These are phyloP conservation scores for Penicillium soppii DNA, from an alignment of 495 filamentous ascomycete species.

Conservation along the genomic window DNA sequence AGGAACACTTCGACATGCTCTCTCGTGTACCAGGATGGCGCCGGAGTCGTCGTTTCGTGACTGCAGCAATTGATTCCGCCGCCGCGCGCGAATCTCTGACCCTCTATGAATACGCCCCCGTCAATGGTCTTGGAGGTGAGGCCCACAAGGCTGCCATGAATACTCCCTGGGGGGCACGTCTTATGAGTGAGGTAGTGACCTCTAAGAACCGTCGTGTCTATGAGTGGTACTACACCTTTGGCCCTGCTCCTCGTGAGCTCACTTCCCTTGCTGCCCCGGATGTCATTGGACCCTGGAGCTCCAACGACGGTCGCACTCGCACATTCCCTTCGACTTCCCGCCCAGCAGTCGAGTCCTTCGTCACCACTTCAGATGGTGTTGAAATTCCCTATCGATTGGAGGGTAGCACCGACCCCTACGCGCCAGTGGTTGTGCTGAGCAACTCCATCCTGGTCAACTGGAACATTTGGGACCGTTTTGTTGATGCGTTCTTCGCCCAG, in stretches of 20 bases:
- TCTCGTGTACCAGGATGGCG: constrained; percentile 74
- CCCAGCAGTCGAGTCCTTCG: constrained; percentile 60
- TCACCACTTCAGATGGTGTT: constrained; percentile 67
- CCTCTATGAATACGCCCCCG: constrained; percentile 67
- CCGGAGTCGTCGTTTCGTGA: constrained; percentile 63
- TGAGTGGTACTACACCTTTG: constrained; percentile 75
- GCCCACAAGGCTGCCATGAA: constrained; percentile 61
- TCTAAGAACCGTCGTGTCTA: constrained; percentile 57
- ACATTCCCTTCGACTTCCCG: constrained; percentile 51
- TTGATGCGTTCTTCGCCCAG: constrained; percentile 58
- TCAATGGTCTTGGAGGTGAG: constrained; percentile 61
- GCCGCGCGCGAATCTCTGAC: constrained; percentile 57
- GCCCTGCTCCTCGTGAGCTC: constrained; percentile 68
- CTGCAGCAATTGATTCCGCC: constrained; percentile 50
- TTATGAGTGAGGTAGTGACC: constrained; percentile 57
- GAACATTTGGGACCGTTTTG: constrained; percentile 75
- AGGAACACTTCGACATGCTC: constrained; percentile 71
- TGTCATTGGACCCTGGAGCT: constrained; percentile 44
- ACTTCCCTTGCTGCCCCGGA: constrained; percentile 38
- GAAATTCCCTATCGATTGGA: constrained; percentile 71
- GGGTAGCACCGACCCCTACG: constrained; percentile 61
- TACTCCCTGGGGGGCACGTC: constrained; percentile 55
- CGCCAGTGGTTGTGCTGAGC: constrained; percentile 67
- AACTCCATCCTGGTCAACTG: constrained; percentile 73
- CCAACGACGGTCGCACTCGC: constrained; percentile 52